Conservation (phyloP, 192 early-diverging fungal species). For the Podochytrium sp. region DNA sequence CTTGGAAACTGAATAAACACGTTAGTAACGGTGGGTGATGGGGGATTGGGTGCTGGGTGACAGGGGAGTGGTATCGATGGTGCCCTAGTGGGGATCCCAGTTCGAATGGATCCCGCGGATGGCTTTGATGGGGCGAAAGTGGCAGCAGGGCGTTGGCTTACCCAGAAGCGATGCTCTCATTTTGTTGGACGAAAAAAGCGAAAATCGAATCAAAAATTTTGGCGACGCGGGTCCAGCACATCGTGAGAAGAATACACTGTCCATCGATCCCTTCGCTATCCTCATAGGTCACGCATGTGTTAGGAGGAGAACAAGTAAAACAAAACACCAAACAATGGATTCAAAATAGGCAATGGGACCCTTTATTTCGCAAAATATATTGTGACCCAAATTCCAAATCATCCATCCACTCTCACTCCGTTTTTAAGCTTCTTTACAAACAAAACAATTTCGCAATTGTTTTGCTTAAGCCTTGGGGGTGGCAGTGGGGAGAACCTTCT, state of each 20-base stretch:
- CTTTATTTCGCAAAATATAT: not conserved
- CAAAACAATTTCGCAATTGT: too few species aligned
- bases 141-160: not conserved
- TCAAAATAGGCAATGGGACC: not conserved
- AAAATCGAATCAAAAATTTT: constrained; percentile 5
- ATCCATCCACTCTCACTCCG: not conserved
- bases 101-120: too few species aligned
- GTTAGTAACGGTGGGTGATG: too few species aligned
- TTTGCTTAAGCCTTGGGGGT: constrained; percentile 21
- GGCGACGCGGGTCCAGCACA: too few species aligned
- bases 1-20: too few species aligned
- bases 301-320: not conserved
- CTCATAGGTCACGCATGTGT: too few species aligned
- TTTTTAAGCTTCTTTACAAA: too few species aligned
- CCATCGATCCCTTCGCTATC: too few species aligned
- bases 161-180: constrained; percentile 25
- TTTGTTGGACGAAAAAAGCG: constrained; percentile 15
- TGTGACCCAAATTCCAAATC: not conserved
- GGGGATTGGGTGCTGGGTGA: too few species aligned
- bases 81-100: too few species aligned
- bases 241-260: not conserved
- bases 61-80: too few species aligned
- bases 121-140: not conserved
- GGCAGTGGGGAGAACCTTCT: constrained; percentile 16
- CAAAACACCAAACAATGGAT: not conserved